These are phyloP conservation scores for Populus pruinosa DNA, from an alignment of 345 rosid genomes.

Conservation along the genomic window DNA sequence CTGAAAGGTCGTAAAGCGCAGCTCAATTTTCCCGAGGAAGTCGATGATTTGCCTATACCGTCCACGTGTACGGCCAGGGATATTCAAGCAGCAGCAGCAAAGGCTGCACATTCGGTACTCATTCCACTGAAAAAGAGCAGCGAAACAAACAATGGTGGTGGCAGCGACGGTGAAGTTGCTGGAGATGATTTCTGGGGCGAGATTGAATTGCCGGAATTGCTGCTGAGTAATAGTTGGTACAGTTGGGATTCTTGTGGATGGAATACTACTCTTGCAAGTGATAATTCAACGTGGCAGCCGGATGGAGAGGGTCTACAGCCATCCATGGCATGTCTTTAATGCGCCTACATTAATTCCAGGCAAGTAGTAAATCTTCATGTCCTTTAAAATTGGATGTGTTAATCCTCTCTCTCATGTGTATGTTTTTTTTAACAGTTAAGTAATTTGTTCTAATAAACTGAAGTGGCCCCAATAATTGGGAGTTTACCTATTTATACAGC, in stretches of 20 bases:
- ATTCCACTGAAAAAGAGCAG: constrained; percentile 21
- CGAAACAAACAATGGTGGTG: background rate
- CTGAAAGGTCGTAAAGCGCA: constrained; percentile 73
- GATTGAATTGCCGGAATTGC: constrained; percentile 69
- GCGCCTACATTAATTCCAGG: background rate
- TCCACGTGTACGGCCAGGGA: constrained; percentile 59
- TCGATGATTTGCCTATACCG: constrained; percentile 55
- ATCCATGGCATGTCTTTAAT: constrained; percentile 51
- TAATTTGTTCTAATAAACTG: background rate
- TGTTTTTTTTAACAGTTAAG: too few relatives aligned
- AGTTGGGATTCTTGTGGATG: constrained; percentile 37
- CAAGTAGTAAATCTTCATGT: background rate
- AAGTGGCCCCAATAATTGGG: background rate
- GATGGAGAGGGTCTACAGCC: constrained; percentile 41
- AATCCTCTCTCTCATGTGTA: too few relatives aligned
- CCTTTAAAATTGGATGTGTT: background rate
- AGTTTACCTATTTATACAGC: background rate
- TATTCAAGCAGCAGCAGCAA: constrained; percentile 71
- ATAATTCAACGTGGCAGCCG: constrained; percentile 47
- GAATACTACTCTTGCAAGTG: constrained; percentile 26
- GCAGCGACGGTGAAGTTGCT: constrained; percentile 9
- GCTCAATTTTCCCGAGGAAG: constrained; percentile 78
- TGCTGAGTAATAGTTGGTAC: constrained; percentile 23
- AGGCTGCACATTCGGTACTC: constrained; percentile 50
- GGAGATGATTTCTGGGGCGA: constrained; percentile 72